A percentile compares a stretch with the other conserved stretches of the same genome.
These are phyloP conservation scores for Neurospora africana DNA, from an alignment of 495 filamentous ascomycete species.

Conservation along the genomic window DNA sequence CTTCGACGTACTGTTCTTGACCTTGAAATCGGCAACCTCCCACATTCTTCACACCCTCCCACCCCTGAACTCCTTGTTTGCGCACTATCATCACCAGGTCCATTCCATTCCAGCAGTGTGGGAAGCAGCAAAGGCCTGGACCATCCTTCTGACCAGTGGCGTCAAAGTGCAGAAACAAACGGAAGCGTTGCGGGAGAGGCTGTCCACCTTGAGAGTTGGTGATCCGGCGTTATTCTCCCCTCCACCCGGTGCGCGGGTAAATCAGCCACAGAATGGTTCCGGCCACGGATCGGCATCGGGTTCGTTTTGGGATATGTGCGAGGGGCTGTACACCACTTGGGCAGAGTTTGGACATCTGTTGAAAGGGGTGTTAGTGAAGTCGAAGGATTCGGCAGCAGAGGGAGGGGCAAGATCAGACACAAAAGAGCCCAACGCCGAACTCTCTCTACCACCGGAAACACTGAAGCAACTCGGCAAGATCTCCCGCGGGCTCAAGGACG, in stretches of 20 bases:
- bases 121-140: conserved; percentile 51
- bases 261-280: conserved; percentile 1
- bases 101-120: conserved; percentile 20
- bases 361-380: conserved; percentile 41
- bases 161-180: conserved; percentile 47
- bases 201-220: conserved; percentile 63
- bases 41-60: conserved; percentile 54
- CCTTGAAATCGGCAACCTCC: conserved; percentile 52
- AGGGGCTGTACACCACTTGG: conserved; percentile 59
- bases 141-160: conserved; percentile 48
- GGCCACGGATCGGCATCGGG: conserved; percentile 41
- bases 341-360: conserved; percentile 59
- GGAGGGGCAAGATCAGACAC: neutral
- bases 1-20: conserved; percentile 67
- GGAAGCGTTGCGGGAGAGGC: conserved; percentile 47
- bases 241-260: neutral
- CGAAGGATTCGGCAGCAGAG: conserved; percentile 19
- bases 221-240: conserved; percentile 47
- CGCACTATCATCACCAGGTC: conserved; percentile 31
- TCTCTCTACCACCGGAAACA: conserved; percentile 50
- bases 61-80: conserved; percentile 48
- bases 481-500: conserved; percentile 63
- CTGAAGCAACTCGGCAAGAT: conserved; percentile 58
- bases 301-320: conserved; percentile 71
- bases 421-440: neutral